A percentile compares a stretch with the other conserved stretches of the same genome.
Conservation (phyloP, 352 stramenopile genomes). For the Phytophthora fragariae region DNA sequence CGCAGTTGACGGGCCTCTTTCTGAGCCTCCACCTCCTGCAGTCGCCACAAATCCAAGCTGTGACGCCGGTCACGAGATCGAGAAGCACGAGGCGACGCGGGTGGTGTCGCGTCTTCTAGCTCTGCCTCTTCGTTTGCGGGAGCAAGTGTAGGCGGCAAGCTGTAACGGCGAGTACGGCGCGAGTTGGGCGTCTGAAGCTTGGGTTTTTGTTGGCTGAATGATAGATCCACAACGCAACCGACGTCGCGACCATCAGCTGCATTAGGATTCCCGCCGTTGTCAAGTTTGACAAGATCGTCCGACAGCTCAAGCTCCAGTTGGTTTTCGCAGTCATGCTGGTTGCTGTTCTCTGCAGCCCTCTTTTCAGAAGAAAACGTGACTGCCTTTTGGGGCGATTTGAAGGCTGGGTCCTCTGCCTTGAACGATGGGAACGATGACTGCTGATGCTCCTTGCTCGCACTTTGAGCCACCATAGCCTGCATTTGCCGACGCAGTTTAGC, state of each 20-base stretch:
- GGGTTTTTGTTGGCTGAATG: conserved; percentile 38
- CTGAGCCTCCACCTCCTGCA: conserved; percentile 53
- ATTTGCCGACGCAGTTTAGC: conserved; percentile 66
- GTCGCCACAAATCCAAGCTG: conserved; percentile 60
- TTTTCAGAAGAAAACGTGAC: conserved; percentile 22
- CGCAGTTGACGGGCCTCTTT: conserved; percentile 54
- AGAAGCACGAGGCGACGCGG: conserved; percentile 40
- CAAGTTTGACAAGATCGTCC: conserved; percentile 22
- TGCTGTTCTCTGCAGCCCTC: conserved; percentile 19
- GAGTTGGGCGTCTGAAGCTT: conserved; percentile 52
- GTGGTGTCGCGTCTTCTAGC: conserved; percentile 23
- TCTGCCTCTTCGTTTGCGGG: conserved; percentile 32
- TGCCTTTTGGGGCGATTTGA: conserved; percentile 28
- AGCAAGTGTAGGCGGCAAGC: conserved; percentile 32
- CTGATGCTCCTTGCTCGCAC: conserved; percentile 27
- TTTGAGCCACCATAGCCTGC: conserved; percentile 49
- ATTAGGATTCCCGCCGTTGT: conserved; percentile 50
- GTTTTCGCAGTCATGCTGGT: conserved; percentile 37
- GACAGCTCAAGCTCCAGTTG: conserved; percentile 38
- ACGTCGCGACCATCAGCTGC: conserved; percentile 39
- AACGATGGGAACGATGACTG: conserved; percentile 21
- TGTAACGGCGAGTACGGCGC: conserved; percentile 34
- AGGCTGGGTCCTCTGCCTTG: conserved; percentile 23
- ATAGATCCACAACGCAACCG: conserved; percentile 40
- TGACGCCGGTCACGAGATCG: conserved; percentile 49